Evolutionary conservation across 306 rosid species (phyloP).

Genomic region (Sphenostylis stenocarpa): DNA sequence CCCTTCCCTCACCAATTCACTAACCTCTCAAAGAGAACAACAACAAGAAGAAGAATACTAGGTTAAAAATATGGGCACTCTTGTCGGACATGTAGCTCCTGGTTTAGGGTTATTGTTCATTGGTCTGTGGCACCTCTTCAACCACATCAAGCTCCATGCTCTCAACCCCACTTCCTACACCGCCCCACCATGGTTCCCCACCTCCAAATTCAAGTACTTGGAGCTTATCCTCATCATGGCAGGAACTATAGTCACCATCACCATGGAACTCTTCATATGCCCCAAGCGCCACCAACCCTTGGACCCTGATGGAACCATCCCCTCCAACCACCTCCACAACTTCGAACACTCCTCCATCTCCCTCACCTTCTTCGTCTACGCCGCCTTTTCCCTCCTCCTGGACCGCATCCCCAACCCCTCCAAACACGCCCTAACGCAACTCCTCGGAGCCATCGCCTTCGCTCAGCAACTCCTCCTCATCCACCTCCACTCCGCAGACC

Average conservation of each 20-base stretch:
- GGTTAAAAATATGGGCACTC: conserved; percentile 51
- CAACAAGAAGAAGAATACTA: too few species aligned
- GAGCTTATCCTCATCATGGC: conserved; percentile 68
- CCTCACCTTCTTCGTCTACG: conserved; percentile 56
- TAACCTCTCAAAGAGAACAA: too few species aligned
- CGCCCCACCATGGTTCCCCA: conserved; percentile 71
- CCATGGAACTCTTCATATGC: conserved; percentile 84
- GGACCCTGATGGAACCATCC: conserved; percentile 71
- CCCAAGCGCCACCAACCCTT: conserved; percentile 71
- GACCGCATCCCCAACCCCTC: conserved; percentile 35
- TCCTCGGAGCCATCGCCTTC: conserved; percentile 63
- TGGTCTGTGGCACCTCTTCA: conserved; percentile 88
- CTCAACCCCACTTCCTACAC: conserved; percentile 41
- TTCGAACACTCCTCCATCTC: conserved; percentile 83
- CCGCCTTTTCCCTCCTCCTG: conserved; percentile 49
- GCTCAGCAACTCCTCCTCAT: conserved; percentile 72
- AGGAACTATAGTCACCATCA: conserved; percentile 43
- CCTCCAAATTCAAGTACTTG: conserved; percentile 45
- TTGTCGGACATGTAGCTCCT: conserved; percentile 79
- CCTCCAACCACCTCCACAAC: conserved; percentile 83
- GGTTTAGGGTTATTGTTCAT: conserved; percentile 72
- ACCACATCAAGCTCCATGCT: conserved; percentile 68
- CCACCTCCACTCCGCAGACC: conserved; percentile 79
- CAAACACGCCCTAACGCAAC: conserved; percentile 44
- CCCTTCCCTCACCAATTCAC: too few species aligned